A percentile compares a stretch with the other conserved stretches of the same genome.
Conservation (phyloP, 1,284 basidiomycete species). For the Malassezia cuniculi region DNA sequence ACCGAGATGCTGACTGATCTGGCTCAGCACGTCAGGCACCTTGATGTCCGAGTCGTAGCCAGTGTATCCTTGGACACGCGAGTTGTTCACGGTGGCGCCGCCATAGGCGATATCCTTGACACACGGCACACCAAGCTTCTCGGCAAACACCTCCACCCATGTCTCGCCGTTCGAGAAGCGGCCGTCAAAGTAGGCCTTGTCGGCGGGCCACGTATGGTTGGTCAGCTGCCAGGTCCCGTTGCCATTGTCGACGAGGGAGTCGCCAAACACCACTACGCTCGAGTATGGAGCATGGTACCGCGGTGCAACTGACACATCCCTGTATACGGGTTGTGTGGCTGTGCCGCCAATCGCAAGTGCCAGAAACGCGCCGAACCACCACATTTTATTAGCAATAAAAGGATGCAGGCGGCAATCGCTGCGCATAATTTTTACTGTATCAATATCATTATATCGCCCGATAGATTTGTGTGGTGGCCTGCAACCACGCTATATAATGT, state of each 20-base stretch:
- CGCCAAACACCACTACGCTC: slow-evolving; percentile 19
- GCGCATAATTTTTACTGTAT: too few relatives aligned
- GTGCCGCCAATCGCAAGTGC: too few relatives aligned
- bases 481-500: too few relatives aligned
- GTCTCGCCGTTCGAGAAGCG: slow-evolving; percentile 21
- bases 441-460: too few relatives aligned
- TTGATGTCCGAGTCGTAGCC: slow-evolving; percentile 11
- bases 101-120: slow-evolving; percentile 19
- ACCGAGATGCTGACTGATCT: slow-evolving; percentile 12
- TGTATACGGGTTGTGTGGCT: neutral
- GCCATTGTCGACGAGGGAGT: slow-evolving; percentile 23
- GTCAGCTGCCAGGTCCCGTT: slow-evolving; percentile 20
- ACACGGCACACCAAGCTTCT: slow-evolving; percentile 2
- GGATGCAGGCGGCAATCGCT: too few relatives aligned
- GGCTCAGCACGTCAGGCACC: slow-evolving; percentile 13
- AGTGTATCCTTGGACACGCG: slow-evolving; percentile 13
- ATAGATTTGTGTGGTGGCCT: too few relatives aligned
- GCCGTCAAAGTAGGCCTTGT: slow-evolving; percentile 17
- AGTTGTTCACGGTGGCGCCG: slow-evolving; percentile 22
- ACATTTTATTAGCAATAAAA: too few relatives aligned
- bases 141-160: slow-evolving; percentile 21
- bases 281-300: too few relatives aligned
- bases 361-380: too few relatives aligned
- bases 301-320: neutral
- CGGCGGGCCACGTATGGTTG: slow-evolving; percentile 20